Conservation (phyloP, 495 filamentous ascomycete genomes). For the Penicillium atrosanguineum region DNA sequence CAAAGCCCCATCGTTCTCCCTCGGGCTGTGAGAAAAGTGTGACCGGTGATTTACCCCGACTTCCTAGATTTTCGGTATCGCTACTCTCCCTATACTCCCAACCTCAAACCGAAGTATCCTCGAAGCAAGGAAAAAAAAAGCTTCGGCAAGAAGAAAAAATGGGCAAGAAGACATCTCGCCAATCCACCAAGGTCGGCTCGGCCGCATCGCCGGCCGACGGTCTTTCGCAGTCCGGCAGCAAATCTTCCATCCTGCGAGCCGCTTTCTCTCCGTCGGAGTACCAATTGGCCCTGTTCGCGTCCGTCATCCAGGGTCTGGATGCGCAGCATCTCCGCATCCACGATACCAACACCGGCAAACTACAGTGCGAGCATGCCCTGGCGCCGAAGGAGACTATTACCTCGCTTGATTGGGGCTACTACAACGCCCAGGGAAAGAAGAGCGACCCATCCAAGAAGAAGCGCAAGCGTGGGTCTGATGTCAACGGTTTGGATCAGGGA, state of each 20-base stretch:
- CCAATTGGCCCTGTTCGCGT: conserved; percentile 58
- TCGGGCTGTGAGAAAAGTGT: conserved; percentile 23
- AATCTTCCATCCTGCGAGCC: conserved; percentile 50
- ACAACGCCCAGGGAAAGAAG: conserved; percentile 32
- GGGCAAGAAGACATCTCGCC: conserved; percentile 51
- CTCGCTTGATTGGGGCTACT: conserved; percentile 59
- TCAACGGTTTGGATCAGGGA: conserved; percentile 42
- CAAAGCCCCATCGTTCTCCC: conserved; percentile 31
- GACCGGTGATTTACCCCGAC: conserved; percentile 6
- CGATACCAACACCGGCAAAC: conserved; percentile 54
- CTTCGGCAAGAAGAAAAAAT: conserved; percentile 33
- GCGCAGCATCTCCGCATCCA: conserved; percentile 59
- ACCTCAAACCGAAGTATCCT: conserved; percentile 1
- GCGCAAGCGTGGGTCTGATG: conserved; percentile 50
- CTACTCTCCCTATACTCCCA: conserved; percentile 1
- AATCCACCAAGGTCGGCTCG: conserved; percentile 46
- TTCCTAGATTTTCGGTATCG: neutral
- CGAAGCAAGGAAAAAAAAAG: conserved; percentile 13
- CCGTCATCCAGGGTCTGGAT: conserved; percentile 58
- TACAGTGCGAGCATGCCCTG: conserved; percentile 56
- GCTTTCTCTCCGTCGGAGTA: conserved; percentile 56
- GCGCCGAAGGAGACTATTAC: conserved; percentile 50
- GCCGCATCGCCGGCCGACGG: conserved; percentile 44
- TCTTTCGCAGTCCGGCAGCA: conserved; percentile 36
- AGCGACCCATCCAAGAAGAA: conserved; percentile 53